phyloP scores from a whole-genome alignment of 805 yeast species.

The Sugiyamaella americana region DNA sequence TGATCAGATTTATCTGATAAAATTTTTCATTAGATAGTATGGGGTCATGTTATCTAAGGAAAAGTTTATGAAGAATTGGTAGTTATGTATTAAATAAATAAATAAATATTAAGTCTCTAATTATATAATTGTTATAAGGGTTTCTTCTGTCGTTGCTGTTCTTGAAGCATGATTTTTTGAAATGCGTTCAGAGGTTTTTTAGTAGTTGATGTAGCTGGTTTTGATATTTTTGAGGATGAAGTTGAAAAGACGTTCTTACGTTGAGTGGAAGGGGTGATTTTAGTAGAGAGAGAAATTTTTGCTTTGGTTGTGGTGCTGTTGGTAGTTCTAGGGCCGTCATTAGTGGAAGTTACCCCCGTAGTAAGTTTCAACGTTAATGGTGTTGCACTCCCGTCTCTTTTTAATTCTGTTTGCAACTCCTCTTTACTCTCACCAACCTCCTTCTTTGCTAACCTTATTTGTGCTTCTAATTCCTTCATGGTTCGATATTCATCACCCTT shows the following conservation, averaged over 20 bases:
- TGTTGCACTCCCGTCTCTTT: constrained; percentile 3
- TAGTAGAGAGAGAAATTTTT: background rate
- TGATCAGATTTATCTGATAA: background rate
- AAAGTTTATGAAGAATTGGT: background rate
- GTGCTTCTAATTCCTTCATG: constrained; percentile 42
- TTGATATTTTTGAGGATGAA: background rate
- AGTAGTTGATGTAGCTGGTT: background rate
- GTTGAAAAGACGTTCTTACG: background rate
- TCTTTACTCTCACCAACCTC: background rate
- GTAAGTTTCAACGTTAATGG: background rate
- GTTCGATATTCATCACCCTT: constrained; percentile 44
- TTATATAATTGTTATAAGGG: background rate
- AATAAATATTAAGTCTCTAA: background rate
- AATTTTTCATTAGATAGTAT: background rate
- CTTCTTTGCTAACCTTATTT: constrained; percentile 43
- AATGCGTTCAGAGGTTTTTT: constrained; percentile 16
- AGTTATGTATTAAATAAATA: constrained; percentile 1
- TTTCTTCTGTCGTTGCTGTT: constrained; percentile 4
- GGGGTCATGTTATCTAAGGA: background rate
- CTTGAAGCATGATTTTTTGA: constrained; percentile 15
- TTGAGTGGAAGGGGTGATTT: background rate
- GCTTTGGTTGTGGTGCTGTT: background rate
- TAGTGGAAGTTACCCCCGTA: background rate
- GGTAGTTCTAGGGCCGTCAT: background rate
- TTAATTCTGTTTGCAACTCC: constrained; percentile 1